Evolutionary conservation across 2,329 filamentous ascomycete species (phyloP), one percentile per base, ranked within the genome.

Genomic region (Ophiocordyceps camponoti-floridani): DNA sequence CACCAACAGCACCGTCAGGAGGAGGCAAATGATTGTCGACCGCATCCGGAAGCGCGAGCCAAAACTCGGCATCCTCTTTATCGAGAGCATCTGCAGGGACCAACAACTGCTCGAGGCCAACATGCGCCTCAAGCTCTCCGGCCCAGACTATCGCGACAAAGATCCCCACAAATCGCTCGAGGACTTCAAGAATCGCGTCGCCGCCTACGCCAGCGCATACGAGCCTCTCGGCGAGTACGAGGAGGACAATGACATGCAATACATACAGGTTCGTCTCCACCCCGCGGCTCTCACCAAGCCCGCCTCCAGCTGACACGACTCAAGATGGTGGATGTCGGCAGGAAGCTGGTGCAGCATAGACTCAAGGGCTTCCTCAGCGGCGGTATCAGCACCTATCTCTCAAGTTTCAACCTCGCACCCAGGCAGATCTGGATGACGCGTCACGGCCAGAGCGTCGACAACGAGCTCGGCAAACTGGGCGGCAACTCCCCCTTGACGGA

Each of bases 371-470:
- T 98, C 61, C 70, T 98, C 43, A 87, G 87, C 46, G 84, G 84
- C 37, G 85, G 91, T 49, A 91, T 94, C 45, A 87, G 91, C 46
- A 94, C 88, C 51, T 98, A 96, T 56, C 72, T 98, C 10, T 82
- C 91, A 41, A 96, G 94, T 53, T 98, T 98, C 70, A 96, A 98
- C 54, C 73, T 98, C 14, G 85, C 89, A 0, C 88, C 91, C 1
- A 75, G 91, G 45, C 89, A 95, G 61, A 96, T 98, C 48, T 98
- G 91, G 91, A 93, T 98, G 57, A 96, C 91, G 2, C 73, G 91
- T 43, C 91, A 96, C 57, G 91, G 91, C 40, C 84, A 95, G 62
- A 95, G 87, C 46, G 59, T 76, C 48, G 91, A 98, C 59, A 95
- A 98, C 57, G 72, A 84, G 47, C 70, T 78, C 3, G 87, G 88